These are phyloP conservation scores for Knufia fluminis DNA, from an alignment of 2,329 filamentous ascomycete species.

Conservation along the genomic window DNA sequence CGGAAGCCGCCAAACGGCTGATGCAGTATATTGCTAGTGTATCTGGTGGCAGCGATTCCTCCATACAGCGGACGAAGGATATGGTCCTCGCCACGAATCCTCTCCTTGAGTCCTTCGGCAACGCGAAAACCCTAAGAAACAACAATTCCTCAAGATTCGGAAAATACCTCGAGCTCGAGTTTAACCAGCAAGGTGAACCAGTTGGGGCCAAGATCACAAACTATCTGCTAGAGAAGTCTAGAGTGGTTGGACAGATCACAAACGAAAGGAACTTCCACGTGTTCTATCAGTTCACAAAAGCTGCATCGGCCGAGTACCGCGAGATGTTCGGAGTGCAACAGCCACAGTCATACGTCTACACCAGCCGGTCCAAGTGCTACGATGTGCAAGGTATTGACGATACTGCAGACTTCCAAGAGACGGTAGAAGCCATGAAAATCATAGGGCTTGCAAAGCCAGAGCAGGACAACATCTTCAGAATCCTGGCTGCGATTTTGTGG, in stretches of 20 bases:
- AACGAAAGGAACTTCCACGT: conserved; percentile 99
- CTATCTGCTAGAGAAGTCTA: conserved; percentile 88
- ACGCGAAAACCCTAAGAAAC: conserved; percentile 94
- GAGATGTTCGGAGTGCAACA: conserved; percentile 84
- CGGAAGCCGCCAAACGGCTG: conserved; percentile 93
- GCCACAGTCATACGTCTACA: conserved; percentile 88
- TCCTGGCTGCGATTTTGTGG: conserved; percentile 87
- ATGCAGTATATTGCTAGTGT: conserved; percentile 99
- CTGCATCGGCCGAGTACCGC: conserved; percentile 75
- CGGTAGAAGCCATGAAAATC: conserved; percentile 84
- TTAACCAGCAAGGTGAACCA: conserved; percentile 83
- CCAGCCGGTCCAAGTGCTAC: conserved; percentile 86
- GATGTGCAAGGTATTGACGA: conserved; percentile 94
- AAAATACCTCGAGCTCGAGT: conserved; percentile 96
- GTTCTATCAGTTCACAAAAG: conserved; percentile 98
- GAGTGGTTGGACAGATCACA: conserved; percentile 87
- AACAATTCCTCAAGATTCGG: conserved; percentile 98
- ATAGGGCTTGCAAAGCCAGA: conserved; percentile 83
- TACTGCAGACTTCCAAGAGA: conserved; percentile 77
- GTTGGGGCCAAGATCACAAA: conserved; percentile 97
- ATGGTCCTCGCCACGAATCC: conserved; percentile 99
- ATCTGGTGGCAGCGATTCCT: conserved; percentile 71
- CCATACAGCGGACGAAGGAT: conserved; percentile 95
- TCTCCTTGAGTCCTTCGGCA: conserved; percentile 92
- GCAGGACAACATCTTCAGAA: conserved; percentile 93